Percentiles rank a stretch among this genome's conserved stretches.
phyloP scores from a whole-genome alignment of 108 stramenopile genomes.

The Nannochloropsis granulata region DNA sequence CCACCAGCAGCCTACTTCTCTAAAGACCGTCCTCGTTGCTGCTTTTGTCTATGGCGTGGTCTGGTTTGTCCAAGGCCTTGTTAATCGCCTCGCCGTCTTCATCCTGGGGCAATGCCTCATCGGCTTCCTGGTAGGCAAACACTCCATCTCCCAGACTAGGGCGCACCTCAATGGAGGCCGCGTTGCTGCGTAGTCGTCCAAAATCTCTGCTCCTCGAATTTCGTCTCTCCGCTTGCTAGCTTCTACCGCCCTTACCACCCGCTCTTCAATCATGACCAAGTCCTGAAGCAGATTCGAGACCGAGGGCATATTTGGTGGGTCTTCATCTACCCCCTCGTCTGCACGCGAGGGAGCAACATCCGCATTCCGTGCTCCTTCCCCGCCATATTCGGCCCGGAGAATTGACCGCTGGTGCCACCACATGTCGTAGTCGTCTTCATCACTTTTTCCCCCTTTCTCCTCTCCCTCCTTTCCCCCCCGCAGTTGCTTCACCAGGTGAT shows the following conservation, averaged over 20 bases:
- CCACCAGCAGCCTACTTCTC: neutral
- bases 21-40: neutral
- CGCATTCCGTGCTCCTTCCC: neutral
- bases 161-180: no score
- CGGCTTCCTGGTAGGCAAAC: neutral
- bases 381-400: neutral
- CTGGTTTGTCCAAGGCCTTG: neutral
- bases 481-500: neutral
- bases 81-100: neutral
- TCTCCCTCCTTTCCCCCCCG: neutral
- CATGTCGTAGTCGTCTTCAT: neutral
- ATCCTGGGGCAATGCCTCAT: neutral
- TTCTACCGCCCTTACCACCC: conserved; percentile 8
- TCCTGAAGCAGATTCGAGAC: neutral
- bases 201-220: conserved; percentile 8
- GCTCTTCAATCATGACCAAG: neutral
- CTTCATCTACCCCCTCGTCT: neutral
- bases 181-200: neutral
- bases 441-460: neutral
- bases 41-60: neutral
- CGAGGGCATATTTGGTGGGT: conserved; percentile 1
- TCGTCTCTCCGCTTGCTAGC: conserved; percentile 14
- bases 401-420: neutral
- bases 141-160: neutral
- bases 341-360: neutral